phyloP scores from a whole-genome alignment of 2,329 filamentous ascomycete genomes.

The Cladophialophora psammophila region DNA sequence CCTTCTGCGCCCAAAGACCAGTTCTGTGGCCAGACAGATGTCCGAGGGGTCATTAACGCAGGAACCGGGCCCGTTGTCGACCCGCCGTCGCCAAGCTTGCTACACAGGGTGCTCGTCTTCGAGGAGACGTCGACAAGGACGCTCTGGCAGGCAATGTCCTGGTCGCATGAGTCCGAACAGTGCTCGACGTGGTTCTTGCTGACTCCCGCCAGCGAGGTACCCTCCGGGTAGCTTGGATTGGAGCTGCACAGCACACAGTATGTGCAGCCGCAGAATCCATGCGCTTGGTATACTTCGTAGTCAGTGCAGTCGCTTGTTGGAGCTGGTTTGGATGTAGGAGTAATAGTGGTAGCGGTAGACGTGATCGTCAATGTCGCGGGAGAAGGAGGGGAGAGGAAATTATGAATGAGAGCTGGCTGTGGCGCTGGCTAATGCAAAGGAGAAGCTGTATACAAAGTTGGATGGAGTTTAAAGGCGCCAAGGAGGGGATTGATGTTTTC shows the following conservation, averaged over 20 bases:
- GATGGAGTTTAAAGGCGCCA: too few relatives aligned
- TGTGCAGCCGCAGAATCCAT: background rate
- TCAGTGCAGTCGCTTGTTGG: background rate
- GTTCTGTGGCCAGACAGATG: background rate
- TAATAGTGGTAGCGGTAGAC: background rate
- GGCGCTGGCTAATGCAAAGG: too few relatives aligned
- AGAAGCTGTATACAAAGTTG: too few relatives aligned
- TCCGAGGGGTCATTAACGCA: background rate
- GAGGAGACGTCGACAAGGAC: background rate
- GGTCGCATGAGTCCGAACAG: background rate
- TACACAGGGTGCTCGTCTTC: background rate
- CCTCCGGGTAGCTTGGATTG: background rate
- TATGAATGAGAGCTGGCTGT: too few relatives aligned
- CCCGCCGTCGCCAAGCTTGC: background rate
- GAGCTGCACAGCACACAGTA: background rate
- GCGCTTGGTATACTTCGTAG: background rate
- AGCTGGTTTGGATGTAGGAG: background rate
- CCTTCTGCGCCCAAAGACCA: background rate
- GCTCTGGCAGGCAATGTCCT: background rate
- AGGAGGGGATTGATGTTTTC: too few relatives aligned
- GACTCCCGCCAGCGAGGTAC: background rate
- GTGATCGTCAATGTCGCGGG: background rate
- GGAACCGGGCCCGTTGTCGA: background rate
- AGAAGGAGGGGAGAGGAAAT: too few relatives aligned
- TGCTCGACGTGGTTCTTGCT: background rate